Evolutionary conservation across 139 green algal species (phyloP).

Genomic region (Trebouxia sp.): DNA sequence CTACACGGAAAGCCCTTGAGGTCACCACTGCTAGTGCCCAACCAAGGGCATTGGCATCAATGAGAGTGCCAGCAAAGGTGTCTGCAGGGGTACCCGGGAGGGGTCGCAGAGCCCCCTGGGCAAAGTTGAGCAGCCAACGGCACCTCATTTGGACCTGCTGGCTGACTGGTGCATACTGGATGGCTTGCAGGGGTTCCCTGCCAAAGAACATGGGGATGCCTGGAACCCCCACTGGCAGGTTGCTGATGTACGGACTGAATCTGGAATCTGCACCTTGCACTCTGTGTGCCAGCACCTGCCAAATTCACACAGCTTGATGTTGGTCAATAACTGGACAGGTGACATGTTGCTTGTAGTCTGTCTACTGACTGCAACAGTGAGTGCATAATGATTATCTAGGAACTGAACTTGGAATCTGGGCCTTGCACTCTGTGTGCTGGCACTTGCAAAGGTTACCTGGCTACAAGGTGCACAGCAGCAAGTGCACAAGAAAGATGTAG

Average conservation of each 20-base stretch:
- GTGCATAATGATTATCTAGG: too few species aligned
- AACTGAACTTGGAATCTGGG: too few species aligned
- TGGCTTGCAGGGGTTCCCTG: constrained; percentile 46
- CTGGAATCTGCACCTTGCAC: constrained; percentile 44
- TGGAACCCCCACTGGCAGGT: constrained; percentile 63
- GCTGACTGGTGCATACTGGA: constrained; percentile 76
- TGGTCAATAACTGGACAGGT: background rate
- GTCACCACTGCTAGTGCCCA: constrained; percentile 78
- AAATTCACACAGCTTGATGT: background rate
- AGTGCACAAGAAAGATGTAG: too few species aligned
- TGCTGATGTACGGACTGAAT: constrained; percentile 66
- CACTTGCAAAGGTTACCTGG: background rate
- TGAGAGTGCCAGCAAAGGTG: constrained; percentile 57
- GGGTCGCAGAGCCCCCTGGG: constrained; percentile 47
- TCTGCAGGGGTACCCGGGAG: constrained; percentile 55
- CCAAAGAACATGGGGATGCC: constrained; percentile 84
- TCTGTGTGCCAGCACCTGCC: constrained; percentile 61
- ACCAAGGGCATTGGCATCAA: constrained; percentile 78
- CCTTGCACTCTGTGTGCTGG: background rate
- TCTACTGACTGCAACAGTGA: too few species aligned
- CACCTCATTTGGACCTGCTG: constrained; percentile 68
- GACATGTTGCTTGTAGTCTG: too few species aligned
- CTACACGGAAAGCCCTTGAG: constrained; percentile 71
- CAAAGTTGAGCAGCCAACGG: constrained; percentile 68
- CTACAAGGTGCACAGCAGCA: too few species aligned